Percentiles rank a stretch among this genome's conserved stretches.
Conservation (phyloP, 75 land plant genomes). For the Isoetes taiwanensis region DNA sequence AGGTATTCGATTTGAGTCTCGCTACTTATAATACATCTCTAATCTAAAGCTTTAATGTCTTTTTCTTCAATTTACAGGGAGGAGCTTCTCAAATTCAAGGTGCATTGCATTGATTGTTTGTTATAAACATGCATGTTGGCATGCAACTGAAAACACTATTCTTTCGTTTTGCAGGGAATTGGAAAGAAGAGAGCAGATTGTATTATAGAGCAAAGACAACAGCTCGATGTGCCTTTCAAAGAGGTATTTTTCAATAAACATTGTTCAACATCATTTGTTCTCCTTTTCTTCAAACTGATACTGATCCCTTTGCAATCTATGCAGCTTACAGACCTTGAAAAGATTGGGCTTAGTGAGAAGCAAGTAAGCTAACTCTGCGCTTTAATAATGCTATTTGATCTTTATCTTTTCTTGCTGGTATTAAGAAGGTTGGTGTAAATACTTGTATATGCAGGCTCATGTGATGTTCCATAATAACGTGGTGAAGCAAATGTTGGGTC, state of each 20-base stretch:
- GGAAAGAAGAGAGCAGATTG: slow-evolving; percentile 4
- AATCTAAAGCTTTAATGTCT: background rate
- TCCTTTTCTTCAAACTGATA: background rate
- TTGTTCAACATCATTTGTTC: background rate
- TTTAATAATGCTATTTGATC: background rate
- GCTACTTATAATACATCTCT: background rate
- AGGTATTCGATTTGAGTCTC: background rate
- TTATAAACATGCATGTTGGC: background rate
- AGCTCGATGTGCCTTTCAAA: background rate
- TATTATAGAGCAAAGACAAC: background rate
- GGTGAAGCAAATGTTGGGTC: background rate
- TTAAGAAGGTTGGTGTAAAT: too few species aligned
- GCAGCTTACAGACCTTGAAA: slow-evolving; percentile 5
- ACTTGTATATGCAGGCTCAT: background rate
- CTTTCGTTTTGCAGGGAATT: background rate
- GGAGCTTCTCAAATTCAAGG: background rate
- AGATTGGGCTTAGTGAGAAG: slow-evolving; percentile 3
- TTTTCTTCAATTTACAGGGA: background rate
- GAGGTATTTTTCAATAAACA: background rate
- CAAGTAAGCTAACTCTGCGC: background rate
- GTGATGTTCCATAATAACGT: background rate
- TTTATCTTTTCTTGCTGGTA: background rate
- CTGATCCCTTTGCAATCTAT: too few species aligned
- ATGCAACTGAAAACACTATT: background rate
- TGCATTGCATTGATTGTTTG: background rate